Percentiles rank a stretch among this genome's conserved stretches.
phyloP scores from a whole-genome alignment of 2,329 filamentous ascomycete genomes.

The Calonectria pseudoturangicola region DNA sequence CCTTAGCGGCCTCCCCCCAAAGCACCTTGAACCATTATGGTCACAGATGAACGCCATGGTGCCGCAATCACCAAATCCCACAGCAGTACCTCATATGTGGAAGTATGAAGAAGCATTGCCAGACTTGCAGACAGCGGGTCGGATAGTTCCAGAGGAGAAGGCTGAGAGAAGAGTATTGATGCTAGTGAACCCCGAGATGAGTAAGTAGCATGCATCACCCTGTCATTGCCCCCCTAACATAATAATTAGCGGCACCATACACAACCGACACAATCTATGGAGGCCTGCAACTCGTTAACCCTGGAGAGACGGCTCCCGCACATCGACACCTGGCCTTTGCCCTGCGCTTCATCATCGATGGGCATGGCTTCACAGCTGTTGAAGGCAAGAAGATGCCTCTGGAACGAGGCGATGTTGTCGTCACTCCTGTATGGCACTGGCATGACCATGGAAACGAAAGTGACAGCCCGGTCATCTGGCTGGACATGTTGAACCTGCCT shows the following conservation, averaged over 20 bases:
- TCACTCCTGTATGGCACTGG: constrained; percentile 76
- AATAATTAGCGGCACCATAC: constrained; percentile 66
- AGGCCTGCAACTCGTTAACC: constrained; percentile 74
- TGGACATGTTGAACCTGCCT: constrained; percentile 74
- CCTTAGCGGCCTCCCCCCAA: constrained; percentile 54
- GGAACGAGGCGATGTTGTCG: constrained; percentile 71
- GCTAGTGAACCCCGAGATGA: constrained; percentile 70
- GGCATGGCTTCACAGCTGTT: constrained; percentile 74
- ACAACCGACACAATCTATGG: constrained; percentile 71
- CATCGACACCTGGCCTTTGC: constrained; percentile 75
- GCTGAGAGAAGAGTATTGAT: constrained; percentile 65
- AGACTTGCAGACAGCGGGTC: constrained; percentile 59
- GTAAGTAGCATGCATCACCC: constrained; percentile 34
- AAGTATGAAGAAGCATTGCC: constrained; percentile 60
- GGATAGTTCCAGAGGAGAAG: constrained; percentile 61
- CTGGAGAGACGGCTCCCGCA: constrained; percentile 72
- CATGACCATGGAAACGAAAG: constrained; percentile 77
- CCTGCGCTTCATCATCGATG: constrained; percentile 75
- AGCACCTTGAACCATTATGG: constrained; percentile 67
- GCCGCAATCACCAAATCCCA: constrained; percentile 67
- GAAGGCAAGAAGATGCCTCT: constrained; percentile 72
- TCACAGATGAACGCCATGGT: constrained; percentile 68
- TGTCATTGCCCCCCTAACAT: fast-evolving
- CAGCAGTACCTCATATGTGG: constrained; percentile 63
- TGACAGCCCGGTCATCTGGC: constrained; percentile 72